Evolutionary conservation across 225 moss, liverwort and hornwort species (phyloP).

Genomic region (Bryoerythrophyllum caledonicum): DNA sequence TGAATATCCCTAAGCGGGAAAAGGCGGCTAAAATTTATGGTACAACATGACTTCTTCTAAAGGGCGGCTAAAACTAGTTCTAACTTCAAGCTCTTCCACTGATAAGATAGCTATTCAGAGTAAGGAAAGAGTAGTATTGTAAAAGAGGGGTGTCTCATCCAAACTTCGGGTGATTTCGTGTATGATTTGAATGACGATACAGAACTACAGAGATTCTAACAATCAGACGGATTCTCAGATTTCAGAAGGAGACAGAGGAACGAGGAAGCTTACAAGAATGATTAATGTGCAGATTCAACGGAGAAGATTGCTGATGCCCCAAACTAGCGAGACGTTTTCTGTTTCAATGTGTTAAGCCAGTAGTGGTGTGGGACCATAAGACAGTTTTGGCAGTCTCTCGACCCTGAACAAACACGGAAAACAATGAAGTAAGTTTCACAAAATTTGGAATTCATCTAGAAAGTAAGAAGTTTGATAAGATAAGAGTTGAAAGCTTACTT

Average conservation of each 20-base stretch:
- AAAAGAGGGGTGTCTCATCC: too few species aligned
- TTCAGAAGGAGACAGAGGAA: neutral
- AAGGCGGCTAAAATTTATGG: too few species aligned
- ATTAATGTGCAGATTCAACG: slow-evolving; percentile 12
- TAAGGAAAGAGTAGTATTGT: too few species aligned
- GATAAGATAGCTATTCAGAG: too few species aligned
- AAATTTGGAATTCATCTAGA: neutral
- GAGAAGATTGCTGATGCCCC: slow-evolving; percentile 17
- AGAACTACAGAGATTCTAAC: neutral
- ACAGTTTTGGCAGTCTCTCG: slow-evolving; percentile 51
- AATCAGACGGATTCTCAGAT: neutral
- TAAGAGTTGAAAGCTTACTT: slow-evolving; percentile 54
- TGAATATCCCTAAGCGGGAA: too few species aligned
- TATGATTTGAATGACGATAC: neutral
- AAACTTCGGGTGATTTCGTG: too few species aligned
- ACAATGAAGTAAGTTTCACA: slow-evolving; percentile 2
- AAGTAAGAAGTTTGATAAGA: neutral
- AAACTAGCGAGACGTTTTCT: slow-evolving; percentile 8
- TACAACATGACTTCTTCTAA: too few species aligned
- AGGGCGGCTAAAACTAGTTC: too few species aligned
- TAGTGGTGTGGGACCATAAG: slow-evolving; percentile 56
- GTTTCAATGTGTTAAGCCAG: slow-evolving; percentile 35
- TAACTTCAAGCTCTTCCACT: too few species aligned
- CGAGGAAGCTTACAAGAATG: slow-evolving; percentile 25
- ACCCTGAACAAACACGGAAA: slow-evolving; percentile 38